Evolutionary conservation across 805 yeast genomes (phyloP).

Genomic region (Yarrowia sp.): DNA sequence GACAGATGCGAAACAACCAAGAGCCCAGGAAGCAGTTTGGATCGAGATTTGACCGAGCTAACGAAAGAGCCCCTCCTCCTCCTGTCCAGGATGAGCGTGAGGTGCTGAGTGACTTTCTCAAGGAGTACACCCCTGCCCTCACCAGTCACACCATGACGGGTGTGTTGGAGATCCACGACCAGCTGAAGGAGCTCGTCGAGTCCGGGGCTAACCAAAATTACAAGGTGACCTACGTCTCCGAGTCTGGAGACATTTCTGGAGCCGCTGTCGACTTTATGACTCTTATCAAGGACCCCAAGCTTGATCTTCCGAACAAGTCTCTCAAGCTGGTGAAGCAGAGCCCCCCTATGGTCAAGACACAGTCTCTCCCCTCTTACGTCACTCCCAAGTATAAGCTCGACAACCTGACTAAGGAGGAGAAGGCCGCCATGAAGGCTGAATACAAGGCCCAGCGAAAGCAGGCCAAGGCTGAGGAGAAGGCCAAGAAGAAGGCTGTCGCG

Average conservation of each 20-base stretch:
- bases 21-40: neutral
- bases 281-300: slow-evolving; percentile 9
- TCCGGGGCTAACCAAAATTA: neutral
- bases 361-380: slow-evolving; percentile 16
- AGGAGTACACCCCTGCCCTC: neutral
- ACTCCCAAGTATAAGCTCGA: slow-evolving; percentile 29
- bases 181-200: slow-evolving; percentile 4
- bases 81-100: slow-evolving; percentile 4
- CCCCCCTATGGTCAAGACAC: slow-evolving; percentile 32
- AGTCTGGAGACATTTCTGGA: slow-evolving; percentile 1
- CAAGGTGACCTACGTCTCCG: slow-evolving; percentile 22
- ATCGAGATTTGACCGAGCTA: no score
- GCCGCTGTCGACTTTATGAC: neutral
- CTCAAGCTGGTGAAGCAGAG: slow-evolving; percentile 19
- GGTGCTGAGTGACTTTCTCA: slow-evolving; percentile 13
- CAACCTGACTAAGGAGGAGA: slow-evolving; percentile 27
- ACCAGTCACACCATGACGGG: slow-evolving; percentile 11
- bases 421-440: slow-evolving; percentile 17
- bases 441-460: slow-evolving; percentile 33
- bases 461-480: slow-evolving; percentile 32
- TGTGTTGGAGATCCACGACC: neutral
- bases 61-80: neutral
- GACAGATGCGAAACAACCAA: no score
- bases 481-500: slow-evolving; percentile 23
- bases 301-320: slow-evolving; percentile 20